A percentile compares a stretch with the other conserved stretches of the same genome.
phyloP scores from a whole-genome alignment of 202 grass and related monocot species.

The Setaria viridis region DNA sequence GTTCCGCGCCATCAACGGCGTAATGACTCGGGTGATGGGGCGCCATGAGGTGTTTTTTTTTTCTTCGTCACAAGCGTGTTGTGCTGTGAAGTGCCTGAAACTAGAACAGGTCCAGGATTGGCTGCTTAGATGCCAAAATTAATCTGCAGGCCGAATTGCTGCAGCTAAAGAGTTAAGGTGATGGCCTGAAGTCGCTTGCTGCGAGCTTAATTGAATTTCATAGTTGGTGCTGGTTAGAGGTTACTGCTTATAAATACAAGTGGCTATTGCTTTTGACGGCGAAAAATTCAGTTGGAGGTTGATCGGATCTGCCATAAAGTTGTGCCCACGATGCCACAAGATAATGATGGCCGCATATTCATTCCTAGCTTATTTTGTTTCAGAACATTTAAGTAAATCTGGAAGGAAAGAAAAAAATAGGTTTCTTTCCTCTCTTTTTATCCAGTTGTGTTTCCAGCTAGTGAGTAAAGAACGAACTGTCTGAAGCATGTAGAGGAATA shows the following conservation, averaged over 20 bases:
- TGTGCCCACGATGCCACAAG: neutral
- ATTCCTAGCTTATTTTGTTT: neutral
- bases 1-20: neutral
- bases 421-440: neutral
- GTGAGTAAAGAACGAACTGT: neutral
- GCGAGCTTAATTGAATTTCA: neutral
- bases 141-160: neutral
- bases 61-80: neutral
- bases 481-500: neutral
- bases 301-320: conserved; percentile 21
- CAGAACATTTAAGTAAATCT: neutral
- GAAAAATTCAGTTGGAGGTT: conserved; percentile 4
- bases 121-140: conserved; percentile 30
- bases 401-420: too few species aligned
- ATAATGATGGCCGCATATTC: neutral
- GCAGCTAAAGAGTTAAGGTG: neutral
- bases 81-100: neutral
- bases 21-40: neutral
- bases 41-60: neutral
- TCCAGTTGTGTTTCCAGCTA: neutral
- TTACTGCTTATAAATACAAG: neutral
- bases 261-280: conserved; percentile 6
- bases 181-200: neutral
- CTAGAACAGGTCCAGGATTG: conserved; percentile 5
- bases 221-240: neutral